Conservation (phyloP, 805 yeast genomes). For the Cyberlindnera xishuangbannaensis region DNA sequence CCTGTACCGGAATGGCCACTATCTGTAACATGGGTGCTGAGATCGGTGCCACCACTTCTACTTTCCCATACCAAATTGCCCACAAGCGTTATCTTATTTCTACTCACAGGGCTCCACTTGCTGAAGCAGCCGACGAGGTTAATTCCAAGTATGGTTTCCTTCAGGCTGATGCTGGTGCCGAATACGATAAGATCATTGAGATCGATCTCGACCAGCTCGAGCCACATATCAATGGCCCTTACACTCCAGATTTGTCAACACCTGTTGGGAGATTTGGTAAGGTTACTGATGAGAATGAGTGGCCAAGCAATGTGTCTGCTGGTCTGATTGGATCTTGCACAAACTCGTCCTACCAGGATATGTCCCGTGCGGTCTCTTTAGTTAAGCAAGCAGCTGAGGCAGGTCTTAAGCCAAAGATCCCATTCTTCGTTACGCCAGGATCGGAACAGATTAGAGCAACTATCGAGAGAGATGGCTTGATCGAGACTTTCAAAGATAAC, state of each 20-base stretch:
- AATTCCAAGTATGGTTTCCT: conserved; percentile 53
- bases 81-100: conserved; percentile 75
- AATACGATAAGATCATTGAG: conserved; percentile 90
- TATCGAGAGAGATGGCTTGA: conserved; percentile 92
- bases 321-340: conserved; percentile 99
- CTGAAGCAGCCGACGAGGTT: conserved; percentile 67
- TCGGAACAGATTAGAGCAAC: conserved; percentile 98
- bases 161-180: conserved; percentile 87
- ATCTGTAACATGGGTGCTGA: conserved; percentile 99
- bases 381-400: conserved; percentile 85
- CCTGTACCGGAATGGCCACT: conserved; percentile 99
- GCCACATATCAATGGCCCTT: conserved; percentile 97
- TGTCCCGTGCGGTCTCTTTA: conserved; percentile 94
- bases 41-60: conserved; percentile 97
- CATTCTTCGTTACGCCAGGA: conserved; percentile 95
- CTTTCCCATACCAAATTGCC: conserved; percentile 88
- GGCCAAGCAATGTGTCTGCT: conserved; percentile 92
- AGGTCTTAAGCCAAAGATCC: conserved; percentile 88
- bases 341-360: conserved; percentile 96
- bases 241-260: conserved; percentile 96
- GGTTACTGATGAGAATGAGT: conserved; percentile 75
- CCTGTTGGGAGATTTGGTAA: conserved; percentile 85
- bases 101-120: conserved; percentile 79
- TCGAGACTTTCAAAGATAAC: conserved; percentile 79
- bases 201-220: conserved; percentile 84